Evolutionary conservation across 257 asterid genomes (phyloP).

Genomic region (Buddleja alternifolia): DNA sequence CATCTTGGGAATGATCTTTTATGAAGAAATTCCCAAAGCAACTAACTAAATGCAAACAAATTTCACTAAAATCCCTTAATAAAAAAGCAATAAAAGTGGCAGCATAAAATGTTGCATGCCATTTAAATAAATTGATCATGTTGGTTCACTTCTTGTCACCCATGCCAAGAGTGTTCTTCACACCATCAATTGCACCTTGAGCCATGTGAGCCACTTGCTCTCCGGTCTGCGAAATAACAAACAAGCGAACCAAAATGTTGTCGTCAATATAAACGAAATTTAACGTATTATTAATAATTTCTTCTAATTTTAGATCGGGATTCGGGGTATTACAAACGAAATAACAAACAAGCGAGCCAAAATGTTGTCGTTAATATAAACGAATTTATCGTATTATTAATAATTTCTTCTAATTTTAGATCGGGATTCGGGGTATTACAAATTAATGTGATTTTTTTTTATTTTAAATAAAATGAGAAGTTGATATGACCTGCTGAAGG

Average conservation of each 20-base stretch:
- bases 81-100: not conserved
- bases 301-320: too few relatives aligned
- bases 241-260: not conserved
- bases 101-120: not conserved
- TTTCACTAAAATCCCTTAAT: not conserved
- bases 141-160: slow-evolving; percentile 58
- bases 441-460: too few relatives aligned
- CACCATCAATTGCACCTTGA: slow-evolving; percentile 78
- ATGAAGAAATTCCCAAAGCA: not conserved
- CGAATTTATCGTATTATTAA: too few relatives aligned
- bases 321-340: too few relatives aligned
- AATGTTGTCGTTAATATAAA: not conserved
- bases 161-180: slow-evolving; percentile 72
- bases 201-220: slow-evolving; percentile 64
- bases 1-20: not conserved
- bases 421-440: too few relatives aligned
- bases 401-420: too few relatives aligned
- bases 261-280: too few relatives aligned
- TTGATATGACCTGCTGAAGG: slow-evolving; percentile 63
- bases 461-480: too few relatives aligned
- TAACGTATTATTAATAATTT: too few relatives aligned
- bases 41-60: not conserved
- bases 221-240: slow-evolving; percentile 44
- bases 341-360: not conserved
- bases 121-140: not conserved